Base-by-base conservation (phyloP, 768 basidiomycete genomes). In the Butyriboletus loyo region DNA sequence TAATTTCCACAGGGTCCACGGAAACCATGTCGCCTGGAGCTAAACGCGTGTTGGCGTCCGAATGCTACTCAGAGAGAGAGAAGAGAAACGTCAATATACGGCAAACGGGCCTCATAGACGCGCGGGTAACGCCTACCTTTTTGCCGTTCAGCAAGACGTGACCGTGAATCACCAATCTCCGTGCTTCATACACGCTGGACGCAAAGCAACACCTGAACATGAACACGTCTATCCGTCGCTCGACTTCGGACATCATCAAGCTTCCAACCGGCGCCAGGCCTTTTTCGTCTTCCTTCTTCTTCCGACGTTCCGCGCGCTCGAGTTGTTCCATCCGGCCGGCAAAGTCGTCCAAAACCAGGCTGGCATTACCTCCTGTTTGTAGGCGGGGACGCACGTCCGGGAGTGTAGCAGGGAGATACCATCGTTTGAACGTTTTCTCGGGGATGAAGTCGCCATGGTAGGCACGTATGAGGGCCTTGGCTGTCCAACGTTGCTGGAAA, bases 401-500 rank as follows among this genome's bases (percentile, higher is more conserved):
- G 15, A 98, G 77, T 0, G 80, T 85, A 53, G 82, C 77, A 15
- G 96, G 96, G 34, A 99, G 81, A 68, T 93, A 98, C 89, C 92
- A 94, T 52, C 88, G 83, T 67, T 94, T 94, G 81, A 98, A 98
- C 34, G 86, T 86, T 63, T 86, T 88, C 75, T 96, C 92, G 48
- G 85, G 85, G 55, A 98, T 93, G 66, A 82, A 87, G 77, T 97
- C 95, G 22, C 95, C 94, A 66, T 98, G 97, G 77, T 98, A 98
- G 5, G 85, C 95, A 50, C 95, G 85, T 30, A 92, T 80, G 53
- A 92, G 83, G 5, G 85, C 79, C 72, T 96, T 97, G 13, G 91
- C 83, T 19, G 74, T 76, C 92, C 93, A 98, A 36, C 94, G 87
- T 62, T 96, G 89, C 70, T 96, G 90, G 74, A 90, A 97, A 34